A percentile compares a stretch with the other conserved stretches of the same genome.
Conservation (phyloP, 202 grass and related monocot species). For the Bolboschoenoplectus hybrid region DNA sequence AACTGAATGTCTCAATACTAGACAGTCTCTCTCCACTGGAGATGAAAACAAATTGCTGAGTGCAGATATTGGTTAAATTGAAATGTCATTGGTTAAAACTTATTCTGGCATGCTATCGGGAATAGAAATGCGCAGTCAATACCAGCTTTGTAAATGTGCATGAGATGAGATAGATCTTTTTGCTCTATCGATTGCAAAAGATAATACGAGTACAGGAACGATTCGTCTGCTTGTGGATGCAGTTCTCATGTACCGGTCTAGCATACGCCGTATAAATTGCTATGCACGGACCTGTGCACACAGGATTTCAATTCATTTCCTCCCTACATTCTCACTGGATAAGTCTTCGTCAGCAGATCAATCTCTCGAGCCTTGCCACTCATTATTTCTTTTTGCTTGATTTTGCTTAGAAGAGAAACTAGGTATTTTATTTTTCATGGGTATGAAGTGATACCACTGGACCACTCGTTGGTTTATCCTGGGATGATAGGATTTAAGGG, state of each 20-base stretch:
- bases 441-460: conserved; percentile 48
- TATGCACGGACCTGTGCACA: neutral
- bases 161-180: neutral
- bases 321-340: conserved; percentile 51
- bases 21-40: neutral
- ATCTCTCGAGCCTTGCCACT: conserved; percentile 31
- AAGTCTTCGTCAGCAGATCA: conserved; percentile 48
- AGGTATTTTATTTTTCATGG: conserved; percentile 42
- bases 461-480: conserved; percentile 67
- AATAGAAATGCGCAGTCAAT: neutral
- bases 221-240: neutral
- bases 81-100: neutral
- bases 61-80: neutral
- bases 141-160: neutral
- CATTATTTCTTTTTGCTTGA: conserved; percentile 36
- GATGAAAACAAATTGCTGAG: neutral
- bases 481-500: conserved; percentile 48
- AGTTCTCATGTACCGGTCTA: neutral
- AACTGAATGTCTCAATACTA: neutral
- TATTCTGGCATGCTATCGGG: neutral
- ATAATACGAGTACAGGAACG: neutral
- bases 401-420: conserved; percentile 14
- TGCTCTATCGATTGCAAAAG: neutral
- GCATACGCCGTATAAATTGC: neutral
- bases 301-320: conserved; percentile 19